Conservation (phyloP, 768 basidiomycete species). For the Amanita phalloides region DNA sequence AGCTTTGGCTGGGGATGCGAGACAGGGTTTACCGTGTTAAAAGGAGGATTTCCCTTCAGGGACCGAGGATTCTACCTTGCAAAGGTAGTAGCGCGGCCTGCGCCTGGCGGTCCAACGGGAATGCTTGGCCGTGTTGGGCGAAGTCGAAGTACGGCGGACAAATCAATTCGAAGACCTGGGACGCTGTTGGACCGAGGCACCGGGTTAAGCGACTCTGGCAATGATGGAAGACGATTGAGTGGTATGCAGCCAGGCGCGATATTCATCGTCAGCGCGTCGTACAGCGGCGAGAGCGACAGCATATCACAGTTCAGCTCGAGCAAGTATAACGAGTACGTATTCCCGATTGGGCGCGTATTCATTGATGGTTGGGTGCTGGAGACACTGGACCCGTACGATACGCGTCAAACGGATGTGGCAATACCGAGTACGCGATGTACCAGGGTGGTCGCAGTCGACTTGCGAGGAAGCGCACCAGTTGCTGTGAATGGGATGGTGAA, state of each 20-base stretch:
- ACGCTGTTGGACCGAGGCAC: conserved; percentile 31
- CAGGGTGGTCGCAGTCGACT: conserved; percentile 76
- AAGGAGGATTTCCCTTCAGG: conserved; percentile 82
- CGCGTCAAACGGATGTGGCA: conserved; percentile 70
- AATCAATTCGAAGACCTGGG: neutral
- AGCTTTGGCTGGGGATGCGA: conserved; percentile 66
- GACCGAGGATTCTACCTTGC: conserved; percentile 82
- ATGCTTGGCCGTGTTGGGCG: neutral
- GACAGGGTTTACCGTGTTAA: conserved; percentile 63
- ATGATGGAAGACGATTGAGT: conserved; percentile 29
- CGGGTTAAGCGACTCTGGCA: conserved; percentile 25
- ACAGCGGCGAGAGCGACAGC: conserved; percentile 51
- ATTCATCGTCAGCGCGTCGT: conserved; percentile 78
- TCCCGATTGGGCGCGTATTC: conserved; percentile 74
- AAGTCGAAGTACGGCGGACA: neutral
- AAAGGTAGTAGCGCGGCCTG: conserved; percentile 54
- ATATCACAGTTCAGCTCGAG: conserved; percentile 38
- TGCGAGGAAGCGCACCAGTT: conserved; percentile 74
- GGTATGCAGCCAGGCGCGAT: conserved; percentile 31
- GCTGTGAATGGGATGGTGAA: conserved; percentile 84
- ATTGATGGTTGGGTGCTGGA: conserved; percentile 95
- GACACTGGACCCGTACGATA: conserved; percentile 88
- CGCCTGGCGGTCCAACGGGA: conserved; percentile 20
- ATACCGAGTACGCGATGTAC: conserved; percentile 91
- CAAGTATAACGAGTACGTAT: conserved; percentile 67